These are phyloP conservation scores for Gilbertella persicaria DNA, from an alignment of 371 early-diverging fungal species.

Conservation along the genomic window DNA sequence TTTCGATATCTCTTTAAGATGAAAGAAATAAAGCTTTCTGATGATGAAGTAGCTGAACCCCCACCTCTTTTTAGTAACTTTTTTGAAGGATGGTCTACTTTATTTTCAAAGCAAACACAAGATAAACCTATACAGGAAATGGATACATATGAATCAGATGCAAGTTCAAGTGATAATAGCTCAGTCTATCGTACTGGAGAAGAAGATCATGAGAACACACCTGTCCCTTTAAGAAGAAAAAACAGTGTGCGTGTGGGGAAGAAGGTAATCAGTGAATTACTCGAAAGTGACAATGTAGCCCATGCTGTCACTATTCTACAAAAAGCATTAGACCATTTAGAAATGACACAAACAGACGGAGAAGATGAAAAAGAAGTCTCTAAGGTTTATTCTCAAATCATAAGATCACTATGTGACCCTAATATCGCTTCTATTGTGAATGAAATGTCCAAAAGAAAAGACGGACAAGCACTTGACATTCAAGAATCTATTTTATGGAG, in stretches of 20 bases:
- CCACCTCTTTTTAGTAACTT: constrained; percentile 24
- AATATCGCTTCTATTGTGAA: constrained; percentile 24
- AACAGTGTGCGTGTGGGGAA: constrained; percentile 28
- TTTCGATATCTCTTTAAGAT: neutral
- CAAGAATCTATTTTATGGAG: constrained; percentile 34
- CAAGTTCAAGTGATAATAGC: neutral
- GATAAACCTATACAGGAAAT: constrained; percentile 5
- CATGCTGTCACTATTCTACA: constrained; percentile 27
- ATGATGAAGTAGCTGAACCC: neutral
- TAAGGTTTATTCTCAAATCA: constrained; percentile 35
- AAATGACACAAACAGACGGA: constrained; percentile 11
- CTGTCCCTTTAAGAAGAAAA: neutral
- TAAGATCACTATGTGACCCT: constrained; percentile 35
- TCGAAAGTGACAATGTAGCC: constrained; percentile 31
- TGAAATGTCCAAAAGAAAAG: constrained; percentile 16
- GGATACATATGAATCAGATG: neutral
- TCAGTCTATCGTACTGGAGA: neutral
- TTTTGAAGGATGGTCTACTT: constrained; percentile 32
- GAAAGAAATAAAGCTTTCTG: neutral
- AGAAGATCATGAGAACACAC: neutral
- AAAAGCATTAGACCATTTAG: constrained; percentile 23
- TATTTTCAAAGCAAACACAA: constrained; percentile 1
- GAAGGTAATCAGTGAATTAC: constrained; percentile 21
- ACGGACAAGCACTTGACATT: constrained; percentile 14
- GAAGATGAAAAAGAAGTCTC: constrained; percentile 17